Base-by-base conservation (phyloP, 2,329 filamentous ascomycete species). In the Thelonectria rubi region DNA sequence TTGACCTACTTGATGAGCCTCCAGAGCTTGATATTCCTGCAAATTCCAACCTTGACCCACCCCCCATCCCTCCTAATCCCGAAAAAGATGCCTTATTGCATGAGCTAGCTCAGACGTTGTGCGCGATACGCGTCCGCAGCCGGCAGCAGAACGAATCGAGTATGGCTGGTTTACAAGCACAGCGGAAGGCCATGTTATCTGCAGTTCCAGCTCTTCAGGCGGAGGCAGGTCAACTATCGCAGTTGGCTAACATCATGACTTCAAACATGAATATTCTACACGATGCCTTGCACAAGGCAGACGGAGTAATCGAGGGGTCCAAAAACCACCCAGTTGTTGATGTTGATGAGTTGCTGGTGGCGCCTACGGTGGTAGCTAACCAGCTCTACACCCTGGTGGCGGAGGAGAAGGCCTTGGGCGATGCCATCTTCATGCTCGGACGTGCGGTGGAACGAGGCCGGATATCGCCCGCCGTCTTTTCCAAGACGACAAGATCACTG, bases 51-150 rank as follows among this genome's bases (percentile, higher is more conserved):
- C 74, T 88, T 8, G 84, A 90, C 6, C 87, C 93, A 1, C 94
- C 95, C 0, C 94, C 94, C 0, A 93, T 97, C 32, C 94, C 95
- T 0, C 94, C 93, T 0, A 99, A 99, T 72, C 95, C 95, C 0
- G 93, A 98, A 77, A 97, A 97, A 75, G 93, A 98, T 76, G 90
- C 91, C 18, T 86, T 98, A 15, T 84, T 97, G 3, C 85, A 86
- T 55, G 91, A 93, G 46, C 85, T 98, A 30, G 93, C 90, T 37
- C 82, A 85, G 58, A 86, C 88, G 0, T 81, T 98, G 3, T 82
- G 88, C 56, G 80, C 86, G 40, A 88, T 91, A 64, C 88, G 94
- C 15, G 87, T 88, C 63, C 84, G 85, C 49, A 89, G 88, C 55
- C 85, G 91, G 48, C 78, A 85, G 24, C 91, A 95, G 72, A 94